These are phyloP conservation scores for Zygoascus sp. DNA, from an alignment of 1,139 yeast species.

Conservation along the genomic window DNA sequence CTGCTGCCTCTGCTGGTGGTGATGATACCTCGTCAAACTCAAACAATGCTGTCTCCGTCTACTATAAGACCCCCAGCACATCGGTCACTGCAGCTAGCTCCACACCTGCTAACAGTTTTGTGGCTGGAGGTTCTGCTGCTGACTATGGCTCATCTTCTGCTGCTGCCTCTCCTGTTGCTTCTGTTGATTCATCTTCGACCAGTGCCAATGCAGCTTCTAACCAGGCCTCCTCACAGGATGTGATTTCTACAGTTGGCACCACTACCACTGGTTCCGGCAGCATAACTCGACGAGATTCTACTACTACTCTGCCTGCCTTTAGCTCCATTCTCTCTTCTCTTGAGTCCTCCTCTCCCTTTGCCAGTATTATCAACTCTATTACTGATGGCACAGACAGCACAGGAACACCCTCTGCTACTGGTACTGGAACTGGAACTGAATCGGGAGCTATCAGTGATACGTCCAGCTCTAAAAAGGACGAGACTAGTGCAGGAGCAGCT, in stretches of 20 bases:
- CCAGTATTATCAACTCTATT: not conserved
- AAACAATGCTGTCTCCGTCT: not conserved
- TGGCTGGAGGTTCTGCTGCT: not conserved
- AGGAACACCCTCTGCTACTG: not conserved
- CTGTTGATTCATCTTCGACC: not conserved
- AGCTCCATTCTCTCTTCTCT: conserved; percentile 8
- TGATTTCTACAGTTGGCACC: not conserved
- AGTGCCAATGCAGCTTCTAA: not conserved
- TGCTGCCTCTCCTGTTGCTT: not conserved
- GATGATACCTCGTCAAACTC: no score
- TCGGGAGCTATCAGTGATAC: no score
- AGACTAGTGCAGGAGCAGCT: no score
- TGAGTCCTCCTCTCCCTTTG: conserved; percentile 2
- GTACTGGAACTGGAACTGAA: not conserved
- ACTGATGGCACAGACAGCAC: not conserved
- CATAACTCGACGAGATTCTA: not conserved
- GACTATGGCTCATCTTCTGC: not conserved
- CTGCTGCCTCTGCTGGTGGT: no score
- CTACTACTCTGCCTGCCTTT: conserved; percentile 7
- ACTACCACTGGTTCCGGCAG: not conserved
- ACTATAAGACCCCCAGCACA: not conserved
- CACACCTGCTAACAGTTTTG: not conserved
- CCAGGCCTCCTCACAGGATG: not conserved
- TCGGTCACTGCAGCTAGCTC: not conserved
- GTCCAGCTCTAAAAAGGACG: no score